phyloP scores from a whole-genome alignment of 2,329 filamentous ascomycete genomes.

The Penicillium hordei region DNA sequence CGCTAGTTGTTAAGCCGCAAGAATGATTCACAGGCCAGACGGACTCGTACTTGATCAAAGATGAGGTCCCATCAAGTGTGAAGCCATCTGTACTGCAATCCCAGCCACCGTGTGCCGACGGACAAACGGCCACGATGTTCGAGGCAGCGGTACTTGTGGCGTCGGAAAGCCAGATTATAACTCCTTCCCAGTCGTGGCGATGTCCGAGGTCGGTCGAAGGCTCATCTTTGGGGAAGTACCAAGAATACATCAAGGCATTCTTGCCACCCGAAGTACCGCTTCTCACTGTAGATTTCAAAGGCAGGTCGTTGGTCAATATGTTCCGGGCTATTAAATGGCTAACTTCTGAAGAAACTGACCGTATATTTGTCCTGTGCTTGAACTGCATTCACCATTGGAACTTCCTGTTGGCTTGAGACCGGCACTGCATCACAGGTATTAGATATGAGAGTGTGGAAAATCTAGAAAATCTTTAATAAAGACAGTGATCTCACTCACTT shows the following conservation, averaged over 20 bases:
- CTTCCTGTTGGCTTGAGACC: slow-evolving; percentile 46
- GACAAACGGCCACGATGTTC: slow-evolving; percentile 52
- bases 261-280: slow-evolving; percentile 41
- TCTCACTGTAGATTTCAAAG: slow-evolving; percentile 33
- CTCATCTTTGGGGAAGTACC: slow-evolving; percentile 54
- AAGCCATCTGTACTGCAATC: slow-evolving; percentile 44
- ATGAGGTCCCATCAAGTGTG: slow-evolving; percentile 44
- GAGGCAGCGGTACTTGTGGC: slow-evolving; percentile 36
- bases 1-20: slow-evolving; percentile 41
- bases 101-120: slow-evolving; percentile 54
- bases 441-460: not conserved
- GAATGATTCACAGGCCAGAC: slow-evolving; percentile 52
- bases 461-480: not conserved
- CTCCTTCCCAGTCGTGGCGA: slow-evolving; percentile 58
- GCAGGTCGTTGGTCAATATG: not conserved
- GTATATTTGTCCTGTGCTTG: slow-evolving; percentile 54
- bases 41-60: slow-evolving; percentile 52
- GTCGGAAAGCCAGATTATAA: slow-evolving; percentile 53
- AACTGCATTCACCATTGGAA: slow-evolving; percentile 43
- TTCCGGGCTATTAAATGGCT: too few species aligned
- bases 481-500: slow-evolving; percentile 43
- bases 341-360: not conserved
- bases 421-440: slow-evolving; percentile 33
- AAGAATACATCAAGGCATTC: slow-evolving; percentile 55
- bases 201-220: slow-evolving; percentile 50